A percentile compares a stretch with the other conserved stretches of the same genome.
phyloP scores from a whole-genome alignment of 2,329 filamentous ascomycete genomes.

The Talaromyces sp. region DNA sequence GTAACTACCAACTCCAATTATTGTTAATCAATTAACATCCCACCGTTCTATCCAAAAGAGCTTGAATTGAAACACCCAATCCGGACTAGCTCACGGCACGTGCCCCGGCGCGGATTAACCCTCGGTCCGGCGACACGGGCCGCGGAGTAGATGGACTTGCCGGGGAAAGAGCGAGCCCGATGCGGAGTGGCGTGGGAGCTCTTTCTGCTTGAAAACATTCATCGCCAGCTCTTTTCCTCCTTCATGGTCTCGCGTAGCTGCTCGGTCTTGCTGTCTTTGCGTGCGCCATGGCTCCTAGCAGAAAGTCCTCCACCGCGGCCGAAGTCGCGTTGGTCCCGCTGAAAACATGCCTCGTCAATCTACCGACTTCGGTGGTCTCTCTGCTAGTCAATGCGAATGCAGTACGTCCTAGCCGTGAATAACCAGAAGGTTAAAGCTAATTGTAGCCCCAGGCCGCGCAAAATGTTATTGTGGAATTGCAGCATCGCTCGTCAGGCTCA shows the following conservation, averaged over 20 bases:
- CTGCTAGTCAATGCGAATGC: conserved; percentile 86
- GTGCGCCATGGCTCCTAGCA: conserved; percentile 37
- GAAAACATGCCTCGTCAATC: conserved; percentile 92
- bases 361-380: conserved; percentile 78
- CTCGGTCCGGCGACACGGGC: conserved; percentile 10
- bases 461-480: conserved; percentile 93
- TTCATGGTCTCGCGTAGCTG: background rate
- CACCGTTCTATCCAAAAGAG: background rate
- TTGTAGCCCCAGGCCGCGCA: conserved; percentile 66
- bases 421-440: conserved; percentile 12
- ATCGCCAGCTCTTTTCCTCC: background rate
- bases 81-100: conserved; percentile 1
- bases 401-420: conserved; percentile 49
- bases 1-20: background rate
- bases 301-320: conserved; percentile 61
- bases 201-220: background rate
- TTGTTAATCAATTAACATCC: no score
- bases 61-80: background rate
- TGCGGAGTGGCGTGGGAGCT: background rate
- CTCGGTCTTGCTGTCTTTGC: background rate
- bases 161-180: background rate
- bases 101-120: conserved; percentile 15
- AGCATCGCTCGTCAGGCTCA: conserved; percentile 57
- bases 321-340: conserved; percentile 82
- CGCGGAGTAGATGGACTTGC: conserved; percentile 7